Evolutionary conservation across 2,329 filamentous ascomycete species (phyloP).

Genomic region (Talaromyces sp.): DNA sequence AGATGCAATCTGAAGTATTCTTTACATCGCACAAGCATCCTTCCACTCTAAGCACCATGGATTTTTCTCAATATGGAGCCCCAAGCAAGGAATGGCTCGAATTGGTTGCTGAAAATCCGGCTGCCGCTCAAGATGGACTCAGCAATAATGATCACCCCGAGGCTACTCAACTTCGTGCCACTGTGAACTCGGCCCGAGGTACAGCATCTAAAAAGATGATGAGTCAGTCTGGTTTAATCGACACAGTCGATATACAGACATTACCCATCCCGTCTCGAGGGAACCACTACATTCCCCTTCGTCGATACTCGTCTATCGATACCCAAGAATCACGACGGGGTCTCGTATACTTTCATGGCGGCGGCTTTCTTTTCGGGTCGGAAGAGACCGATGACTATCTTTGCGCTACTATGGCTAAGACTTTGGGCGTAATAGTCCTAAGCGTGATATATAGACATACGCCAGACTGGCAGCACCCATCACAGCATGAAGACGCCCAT

Average conservation of each 20-base stretch:
- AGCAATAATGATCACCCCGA: background rate
- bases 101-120: background rate
- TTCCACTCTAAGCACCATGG: background rate
- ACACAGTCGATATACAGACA: background rate
- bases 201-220: background rate
- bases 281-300: background rate
- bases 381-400: background rate
- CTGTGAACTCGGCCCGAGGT: background rate
- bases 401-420: background rate
- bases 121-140: background rate
- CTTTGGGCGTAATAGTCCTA: background rate
- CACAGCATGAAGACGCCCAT: background rate
- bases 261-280: background rate
- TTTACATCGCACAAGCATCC: background rate
- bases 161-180: background rate
- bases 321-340: background rate
- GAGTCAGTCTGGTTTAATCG: background rate
- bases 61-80: slow-evolving; percentile 1
- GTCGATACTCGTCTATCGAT: background rate
- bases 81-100: background rate
- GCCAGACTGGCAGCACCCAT: background rate
- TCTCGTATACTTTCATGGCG: slow-evolving; percentile 1
- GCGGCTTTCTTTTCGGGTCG: background rate
- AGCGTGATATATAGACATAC: background rate
- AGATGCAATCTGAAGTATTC: background rate